Base-by-base conservation (phyloP, 2,329 filamentous ascomycete genomes). In the Cladosporium sp. region DNA sequence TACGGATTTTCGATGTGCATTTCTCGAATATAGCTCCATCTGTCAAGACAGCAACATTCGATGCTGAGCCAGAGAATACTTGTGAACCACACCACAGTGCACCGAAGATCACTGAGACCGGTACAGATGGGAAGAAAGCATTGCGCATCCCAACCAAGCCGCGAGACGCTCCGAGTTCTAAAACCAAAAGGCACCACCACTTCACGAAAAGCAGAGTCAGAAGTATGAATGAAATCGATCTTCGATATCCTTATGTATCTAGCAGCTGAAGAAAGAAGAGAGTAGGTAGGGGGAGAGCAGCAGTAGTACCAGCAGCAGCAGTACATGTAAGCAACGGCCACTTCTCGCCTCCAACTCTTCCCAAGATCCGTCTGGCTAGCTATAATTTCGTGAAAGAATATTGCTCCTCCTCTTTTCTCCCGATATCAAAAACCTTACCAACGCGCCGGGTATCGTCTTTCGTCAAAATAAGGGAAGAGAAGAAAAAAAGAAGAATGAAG, bases 381-480 rank as follows among this genome's bases (percentile, higher is more conserved):
- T 11, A 43, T 43, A 16, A 21, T 46, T 21, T 36, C 13, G 39
- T 8, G 8, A 10, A 23, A 46, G 39, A 46, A 46, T 46, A 46
- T 21, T 46, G 39, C 5, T 46, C n/a, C 39, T 46, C 39, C 39
- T 46, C 34, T 39, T 26, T 54, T 43, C 18, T 58, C 25, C 18
- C 21, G 25, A 18, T 18, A 28, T 26, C 21, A 16, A 30, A 54
- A 57, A 57, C 30, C 54, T 32, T 36, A 32, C 32, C 54, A 43
- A 46, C 49, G 60, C 60, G 49, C 60, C 60, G 60, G 60, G 60
- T 63, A 63, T 63, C 60, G 60, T 63, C 60, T 63, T 63, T 63
- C 60, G 49, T 56, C 28, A 62, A 43, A 30, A 46, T 23, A 46
- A 46, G n/a, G n/a, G 16, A 62, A 18, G 26, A 63, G 32, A 63